Evolutionary conservation across 2,329 filamentous ascomycete genomes (phyloP).

Genomic region (Ophiocordyceps sinensis): DNA sequence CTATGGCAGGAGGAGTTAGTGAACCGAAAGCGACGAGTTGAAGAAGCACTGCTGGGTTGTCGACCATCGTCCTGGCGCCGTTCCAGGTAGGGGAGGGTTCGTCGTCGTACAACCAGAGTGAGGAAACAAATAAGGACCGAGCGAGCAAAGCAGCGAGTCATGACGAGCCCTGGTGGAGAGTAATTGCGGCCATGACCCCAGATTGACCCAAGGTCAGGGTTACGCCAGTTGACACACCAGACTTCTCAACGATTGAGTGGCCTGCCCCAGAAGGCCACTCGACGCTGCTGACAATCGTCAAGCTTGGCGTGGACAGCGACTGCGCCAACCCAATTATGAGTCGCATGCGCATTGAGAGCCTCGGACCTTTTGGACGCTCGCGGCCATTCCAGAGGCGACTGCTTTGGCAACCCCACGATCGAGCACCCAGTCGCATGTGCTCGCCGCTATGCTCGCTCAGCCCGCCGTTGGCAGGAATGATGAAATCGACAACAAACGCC

Average conservation of each 20-base stretch:
- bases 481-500: slow-evolving; percentile 2
- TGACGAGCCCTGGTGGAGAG: background rate
- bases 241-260: background rate
- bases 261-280: background rate
- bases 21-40: slow-evolving; percentile 21
- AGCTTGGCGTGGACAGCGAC: too few relatives aligned
- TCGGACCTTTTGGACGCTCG: too few relatives aligned
- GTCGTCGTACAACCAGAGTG: background rate
- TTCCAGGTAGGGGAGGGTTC: slow-evolving; percentile 2
- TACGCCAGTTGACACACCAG: too few relatives aligned
- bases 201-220: too few relatives aligned
- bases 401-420: background rate
- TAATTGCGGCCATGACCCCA: background rate
- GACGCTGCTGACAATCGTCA: too few relatives aligned
- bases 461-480: slow-evolving; percentile 5
- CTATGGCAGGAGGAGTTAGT: slow-evolving; percentile 66
- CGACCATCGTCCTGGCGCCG: slow-evolving; percentile 17
- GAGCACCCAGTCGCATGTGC: slow-evolving; percentile 14
- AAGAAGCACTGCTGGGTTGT: slow-evolving; percentile 12
- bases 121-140: slow-evolving; percentile 1
- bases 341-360: too few relatives aligned
- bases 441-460: slow-evolving; percentile 39
- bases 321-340: too few relatives aligned
- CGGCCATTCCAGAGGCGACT: background rate
- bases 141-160: slow-evolving; percentile 6